phyloP scores from a whole-genome alignment of 352 stramenopile genomes.

The Globisporangium abappressorium region DNA sequence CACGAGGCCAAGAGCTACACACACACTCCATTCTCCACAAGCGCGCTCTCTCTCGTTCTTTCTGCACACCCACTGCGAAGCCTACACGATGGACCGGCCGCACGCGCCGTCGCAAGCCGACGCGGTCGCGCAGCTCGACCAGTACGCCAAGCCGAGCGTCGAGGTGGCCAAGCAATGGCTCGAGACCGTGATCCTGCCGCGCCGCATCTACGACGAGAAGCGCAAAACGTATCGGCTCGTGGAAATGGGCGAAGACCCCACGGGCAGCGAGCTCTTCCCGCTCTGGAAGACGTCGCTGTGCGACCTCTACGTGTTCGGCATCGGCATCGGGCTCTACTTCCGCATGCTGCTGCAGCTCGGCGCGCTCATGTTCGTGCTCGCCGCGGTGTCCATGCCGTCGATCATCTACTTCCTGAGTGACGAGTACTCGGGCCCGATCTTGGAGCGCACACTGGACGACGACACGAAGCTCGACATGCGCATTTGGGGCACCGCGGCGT shows the following conservation, averaged over 20 bases:
- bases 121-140: slow-evolving; percentile 22
- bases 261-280: slow-evolving; percentile 53
- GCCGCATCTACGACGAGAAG: slow-evolving; percentile 41
- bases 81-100: slow-evolving; percentile 13
- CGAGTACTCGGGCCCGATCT: slow-evolving; percentile 48
- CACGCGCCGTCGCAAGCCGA: slow-evolving; percentile 7
- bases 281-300: slow-evolving; percentile 55
- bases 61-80: not conserved
- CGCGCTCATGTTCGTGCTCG: slow-evolving; percentile 51
- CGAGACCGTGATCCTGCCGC: slow-evolving; percentile 52
- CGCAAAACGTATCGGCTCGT: slow-evolving; percentile 43
- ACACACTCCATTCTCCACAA: not conserved
- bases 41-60: not conserved
- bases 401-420: slow-evolving; percentile 68
- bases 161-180: slow-evolving; percentile 47
- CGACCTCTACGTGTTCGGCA: slow-evolving; percentile 68
- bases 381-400: slow-evolving; percentile 50
- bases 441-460: slow-evolving; percentile 24
- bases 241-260: slow-evolving; percentile 63
- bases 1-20: not conserved
- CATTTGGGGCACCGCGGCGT: slow-evolving; percentile 56
- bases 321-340: slow-evolving; percentile 79
- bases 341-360: slow-evolving; percentile 62
- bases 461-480: slow-evolving; percentile 41
- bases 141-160: slow-evolving; percentile 40